Conservation (phyloP, 306 rosid species). For the Heteromeles arbutifolia region DNA sequence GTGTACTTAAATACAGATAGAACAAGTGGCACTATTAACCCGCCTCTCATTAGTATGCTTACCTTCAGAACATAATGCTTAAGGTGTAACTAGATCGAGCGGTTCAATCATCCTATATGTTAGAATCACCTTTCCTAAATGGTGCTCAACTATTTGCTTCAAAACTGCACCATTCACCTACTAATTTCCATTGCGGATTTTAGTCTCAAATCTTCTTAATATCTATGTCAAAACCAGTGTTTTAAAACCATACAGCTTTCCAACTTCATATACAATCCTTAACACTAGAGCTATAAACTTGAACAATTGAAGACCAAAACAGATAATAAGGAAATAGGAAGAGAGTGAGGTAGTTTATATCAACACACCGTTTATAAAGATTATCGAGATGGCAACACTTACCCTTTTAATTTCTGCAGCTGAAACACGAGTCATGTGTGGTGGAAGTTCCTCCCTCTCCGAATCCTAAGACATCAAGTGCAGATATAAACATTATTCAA, state of each 20-base stretch:
- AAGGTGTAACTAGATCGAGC: not conserved
- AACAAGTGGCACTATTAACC: not conserved
- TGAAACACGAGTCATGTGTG: conserved; percentile 78
- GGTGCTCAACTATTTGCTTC: not conserved
- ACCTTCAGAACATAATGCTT: not conserved
- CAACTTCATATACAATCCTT: not conserved
- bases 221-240: not conserved
- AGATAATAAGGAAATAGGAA: not conserved
- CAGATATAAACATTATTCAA: conserved; percentile 11
- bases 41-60: not conserved
- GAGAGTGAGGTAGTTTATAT: not conserved
- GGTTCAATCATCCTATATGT: not conserved
- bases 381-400: conserved; percentile 10
- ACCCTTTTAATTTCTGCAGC: conserved; percentile 77
- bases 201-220: not conserved
- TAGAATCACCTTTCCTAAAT: not conserved
- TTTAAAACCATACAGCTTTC: not conserved
- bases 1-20: not conserved
- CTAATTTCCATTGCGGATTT: not conserved
- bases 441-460: conserved; percentile 92
- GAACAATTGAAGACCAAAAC: not conserved
- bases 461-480: conserved; percentile 48
- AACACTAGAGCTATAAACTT: not conserved
- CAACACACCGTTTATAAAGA: not conserved
- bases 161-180: not conserved